Base-by-base conservation (phyloP, 495 filamentous ascomycete genomes). In the Penicillium antarcticum region DNA sequence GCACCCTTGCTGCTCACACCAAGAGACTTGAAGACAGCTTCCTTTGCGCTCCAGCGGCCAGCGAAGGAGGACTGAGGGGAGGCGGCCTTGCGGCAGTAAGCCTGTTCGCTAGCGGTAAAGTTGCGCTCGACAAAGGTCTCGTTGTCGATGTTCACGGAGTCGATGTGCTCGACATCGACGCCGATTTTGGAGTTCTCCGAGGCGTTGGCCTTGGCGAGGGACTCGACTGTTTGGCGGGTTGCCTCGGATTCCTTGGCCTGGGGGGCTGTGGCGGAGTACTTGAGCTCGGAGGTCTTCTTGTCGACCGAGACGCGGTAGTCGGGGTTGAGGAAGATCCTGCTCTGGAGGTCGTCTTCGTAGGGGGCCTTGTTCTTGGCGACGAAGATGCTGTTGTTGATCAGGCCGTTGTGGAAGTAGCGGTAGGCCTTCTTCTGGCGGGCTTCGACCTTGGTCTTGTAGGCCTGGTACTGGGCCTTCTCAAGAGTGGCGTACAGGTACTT, bases 1-100 rank as follows among this genome's bases (percentile, higher is more conserved):
- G 86, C 91, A 46, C 94, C 94, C 70, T 87, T 85, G 65, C 89
- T 82, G 56, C 79, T 68, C n/a, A 96, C 89, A 35, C 90, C 89
- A n/a, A 99, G 73, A 11, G 88, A 87, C 79, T 99, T 99, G 76
- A 99, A 99, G 4, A 99, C 91, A 4, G 92, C 94, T 75, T 99
- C 94, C 72, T 99, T 99, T 3, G 94, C 94, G 56, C 84, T 89
- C 94, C 94, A 99, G 49, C 89, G 82, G 13, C 94, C 94, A 0
- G 94, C 88, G 71, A 96, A 97, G 35, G 87, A 89, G 41, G 89
- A 84, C 59, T 90, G 88, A 1, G 91, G 84, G 56, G 76, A 80
- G 36, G 87, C 69, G 23, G 90, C 89, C 64, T 87, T 84, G 44
- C 74, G 79, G 76, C 95, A 97, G 72, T 97, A 95, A 44, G 80